Evolutionary conservation across 352 stramenopile genomes (phyloP).

Genomic region (Ochromonadaceae sp.): DNA sequence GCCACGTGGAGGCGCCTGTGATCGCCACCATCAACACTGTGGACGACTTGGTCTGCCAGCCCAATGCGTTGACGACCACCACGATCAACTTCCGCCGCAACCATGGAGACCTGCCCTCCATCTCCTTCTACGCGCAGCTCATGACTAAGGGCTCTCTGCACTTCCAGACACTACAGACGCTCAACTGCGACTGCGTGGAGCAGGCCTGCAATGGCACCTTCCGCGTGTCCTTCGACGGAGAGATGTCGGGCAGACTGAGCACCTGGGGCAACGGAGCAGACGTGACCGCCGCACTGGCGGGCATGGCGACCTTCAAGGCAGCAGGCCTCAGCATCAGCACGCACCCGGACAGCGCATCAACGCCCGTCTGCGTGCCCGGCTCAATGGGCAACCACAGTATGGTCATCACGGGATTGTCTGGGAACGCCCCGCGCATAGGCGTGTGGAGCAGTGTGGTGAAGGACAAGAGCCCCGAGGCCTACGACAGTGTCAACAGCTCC

Average conservation of each 20-base stretch:
- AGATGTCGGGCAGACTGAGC: background rate
- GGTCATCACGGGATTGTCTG: background rate
- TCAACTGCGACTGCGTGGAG: background rate
- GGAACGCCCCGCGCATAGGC: background rate
- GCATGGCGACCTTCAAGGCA: background rate
- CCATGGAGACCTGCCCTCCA: background rate
- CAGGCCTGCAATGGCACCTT: constrained; percentile 12
- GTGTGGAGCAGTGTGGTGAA: background rate
- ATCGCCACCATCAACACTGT: too few species aligned
- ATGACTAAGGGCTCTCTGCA: background rate
- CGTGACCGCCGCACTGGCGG: background rate
- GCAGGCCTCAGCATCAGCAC: background rate
- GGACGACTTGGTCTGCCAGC: too few species aligned
- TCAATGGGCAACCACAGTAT: background rate
- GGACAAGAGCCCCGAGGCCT: background rate
- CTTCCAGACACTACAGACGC: constrained; percentile 9
- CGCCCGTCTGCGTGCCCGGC: background rate
- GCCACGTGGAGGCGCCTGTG: too few species aligned
- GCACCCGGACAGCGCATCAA: background rate
- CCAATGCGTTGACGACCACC: background rate
- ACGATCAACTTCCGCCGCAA: constrained; percentile 1
- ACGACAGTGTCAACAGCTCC: background rate
- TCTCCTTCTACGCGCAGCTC: background rate
- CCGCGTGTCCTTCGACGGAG: constrained; percentile 4
- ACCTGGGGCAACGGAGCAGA: background rate